A percentile compares a stretch with the other conserved stretches of the same genome.
Conservation (phyloP, 2,329 filamentous ascomycete genomes). For the Peltaster fructicola region DNA sequence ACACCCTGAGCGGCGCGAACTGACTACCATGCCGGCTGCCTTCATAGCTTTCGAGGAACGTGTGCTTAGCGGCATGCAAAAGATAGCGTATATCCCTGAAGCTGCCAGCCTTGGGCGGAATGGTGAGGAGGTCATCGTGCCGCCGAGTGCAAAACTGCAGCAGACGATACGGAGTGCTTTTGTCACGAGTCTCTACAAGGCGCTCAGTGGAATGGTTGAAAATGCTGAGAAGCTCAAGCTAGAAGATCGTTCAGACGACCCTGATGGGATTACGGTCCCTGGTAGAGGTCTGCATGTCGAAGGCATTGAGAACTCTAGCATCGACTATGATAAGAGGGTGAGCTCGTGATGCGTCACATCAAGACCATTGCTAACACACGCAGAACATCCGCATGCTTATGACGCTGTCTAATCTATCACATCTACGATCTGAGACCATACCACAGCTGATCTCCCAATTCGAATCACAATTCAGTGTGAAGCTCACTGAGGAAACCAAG, state of each 20-base stretch:
- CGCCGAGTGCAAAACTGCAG: slow-evolving; percentile 71
- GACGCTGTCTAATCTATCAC: slow-evolving; percentile 80
- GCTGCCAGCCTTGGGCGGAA: slow-evolving; percentile 56
- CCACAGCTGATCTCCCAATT: slow-evolving; percentile 83
- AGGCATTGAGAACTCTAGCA: too few species aligned
- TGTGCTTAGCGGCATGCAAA: slow-evolving; percentile 74
- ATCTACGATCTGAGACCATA: slow-evolving; percentile 64
- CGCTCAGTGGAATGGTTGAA: slow-evolving; percentile 87
- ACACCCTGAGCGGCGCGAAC: slow-evolving; percentile 60
- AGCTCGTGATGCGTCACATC: too few species aligned
- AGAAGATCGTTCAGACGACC: slow-evolving; percentile 35
- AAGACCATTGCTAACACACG: too few species aligned
- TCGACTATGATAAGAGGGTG: too few species aligned
- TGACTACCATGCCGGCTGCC: slow-evolving; percentile 77
- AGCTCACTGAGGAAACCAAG: slow-evolving; percentile 82
- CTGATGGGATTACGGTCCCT: slow-evolving; percentile 28
- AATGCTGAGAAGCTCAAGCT: slow-evolving; percentile 67
- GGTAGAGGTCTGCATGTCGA: too few species aligned
- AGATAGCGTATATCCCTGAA: slow-evolving; percentile 84
- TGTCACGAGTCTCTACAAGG: slow-evolving; percentile 84
- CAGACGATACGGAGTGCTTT: slow-evolving; percentile 87
- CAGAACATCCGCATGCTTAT: slow-evolving; percentile 62
- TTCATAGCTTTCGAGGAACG: slow-evolving; percentile 76
- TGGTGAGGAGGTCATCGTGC: slow-evolving; percentile 60
- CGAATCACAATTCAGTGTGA: slow-evolving; percentile 83